Evolutionary conservation across 495 filamentous ascomycete genomes (phyloP), one percentile per base, ranked within the genome.

Genomic region (Annulohypoxylon stygium): DNA sequence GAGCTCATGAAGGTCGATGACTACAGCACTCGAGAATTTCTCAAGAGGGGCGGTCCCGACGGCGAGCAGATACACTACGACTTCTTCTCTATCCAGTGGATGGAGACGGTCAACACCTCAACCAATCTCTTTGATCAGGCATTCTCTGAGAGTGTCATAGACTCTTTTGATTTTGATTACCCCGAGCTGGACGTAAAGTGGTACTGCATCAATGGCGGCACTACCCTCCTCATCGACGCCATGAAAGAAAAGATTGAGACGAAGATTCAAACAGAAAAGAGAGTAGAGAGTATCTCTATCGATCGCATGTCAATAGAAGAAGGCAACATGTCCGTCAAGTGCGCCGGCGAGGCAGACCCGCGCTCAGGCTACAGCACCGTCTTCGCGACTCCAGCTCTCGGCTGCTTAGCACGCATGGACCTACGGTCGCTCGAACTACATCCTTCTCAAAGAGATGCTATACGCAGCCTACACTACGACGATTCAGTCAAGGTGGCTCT

Each of bases 331-430:
- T 47, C 43, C 1, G 43, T 47, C 43, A 47, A 47, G 14, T 47
- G 43, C 14, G 43, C 43, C 1, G 43, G 12, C 9, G 43, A 47
- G 43, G 1, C 2, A n/a, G 14, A 47, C 16, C 43, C 43, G 4
- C 43, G 43, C 14, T 47, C 43, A n/a, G 43, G 43, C 43, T 47
- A 47, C n/a, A 47, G 43, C 43, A 47, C 43, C 12, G 43, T 47
- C 43, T 47, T 47, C 43, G 43, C 43, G 1, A 47, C 43, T 18
- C 43, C 43, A n/a, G 43, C 43, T n/a, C 43, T 47, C 14, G 43
- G 43, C 43, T 47, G 43, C 43, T 47, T 47, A 47, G 43, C 10
- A 0, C 43, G 43, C 6, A 47, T 47, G 43, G 43, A 47, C 14
- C 12, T 47, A 18, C 43, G 43, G 1, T 1, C 14, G 12, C 43